phyloP scores from a whole-genome alignment of 352 stramenopile genomes.

The Phytophthora ramorum region DNA sequence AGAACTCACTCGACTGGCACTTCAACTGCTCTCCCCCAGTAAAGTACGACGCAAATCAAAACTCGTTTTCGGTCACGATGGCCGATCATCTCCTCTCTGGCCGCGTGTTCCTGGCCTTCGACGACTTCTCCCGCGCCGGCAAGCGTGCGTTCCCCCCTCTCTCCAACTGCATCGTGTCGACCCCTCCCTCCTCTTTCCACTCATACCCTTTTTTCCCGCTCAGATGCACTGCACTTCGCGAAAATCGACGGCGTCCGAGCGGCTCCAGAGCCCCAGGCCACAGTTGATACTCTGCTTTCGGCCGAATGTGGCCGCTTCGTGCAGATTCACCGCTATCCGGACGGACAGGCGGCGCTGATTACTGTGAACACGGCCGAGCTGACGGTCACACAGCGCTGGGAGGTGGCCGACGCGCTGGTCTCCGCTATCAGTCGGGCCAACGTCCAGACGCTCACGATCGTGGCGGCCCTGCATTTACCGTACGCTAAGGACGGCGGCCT shows the following conservation, averaged over 20 bases:
- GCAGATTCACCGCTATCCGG: constrained; percentile 22
- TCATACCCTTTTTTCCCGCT: neutral
- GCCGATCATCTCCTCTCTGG: constrained; percentile 15
- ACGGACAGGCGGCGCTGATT: constrained; percentile 39
- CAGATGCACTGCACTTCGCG: constrained; percentile 50
- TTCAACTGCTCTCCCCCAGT: neutral
- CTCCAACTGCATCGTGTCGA: neutral
- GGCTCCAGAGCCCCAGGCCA: constrained; percentile 5
- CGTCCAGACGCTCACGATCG: constrained; percentile 50
- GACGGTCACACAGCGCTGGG: constrained; percentile 39
- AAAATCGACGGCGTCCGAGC: constrained; percentile 21
- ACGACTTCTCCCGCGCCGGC: constrained; percentile 74
- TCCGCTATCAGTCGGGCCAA: constrained; percentile 39
- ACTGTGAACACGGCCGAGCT: constrained; percentile 42
- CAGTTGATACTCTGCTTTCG: constrained; percentile 16
- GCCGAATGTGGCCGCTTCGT: constrained; percentile 20
- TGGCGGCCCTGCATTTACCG: constrained; percentile 64
- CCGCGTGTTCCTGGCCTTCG: constrained; percentile 67
- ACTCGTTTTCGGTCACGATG: neutral
- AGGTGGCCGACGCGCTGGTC: constrained; percentile 54
- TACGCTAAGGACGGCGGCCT: constrained; percentile 52
- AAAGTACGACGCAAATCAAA: constrained; percentile 2
- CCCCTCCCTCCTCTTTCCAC: neutral
- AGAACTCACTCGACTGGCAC: neutral
- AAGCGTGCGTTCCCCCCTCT: constrained; percentile 42